Percentiles rank a stretch among this genome's conserved stretches.
Conservation (phyloP, 1,284 basidiomycete species). For the Ceratorhiza oryzae-sativae region DNA sequence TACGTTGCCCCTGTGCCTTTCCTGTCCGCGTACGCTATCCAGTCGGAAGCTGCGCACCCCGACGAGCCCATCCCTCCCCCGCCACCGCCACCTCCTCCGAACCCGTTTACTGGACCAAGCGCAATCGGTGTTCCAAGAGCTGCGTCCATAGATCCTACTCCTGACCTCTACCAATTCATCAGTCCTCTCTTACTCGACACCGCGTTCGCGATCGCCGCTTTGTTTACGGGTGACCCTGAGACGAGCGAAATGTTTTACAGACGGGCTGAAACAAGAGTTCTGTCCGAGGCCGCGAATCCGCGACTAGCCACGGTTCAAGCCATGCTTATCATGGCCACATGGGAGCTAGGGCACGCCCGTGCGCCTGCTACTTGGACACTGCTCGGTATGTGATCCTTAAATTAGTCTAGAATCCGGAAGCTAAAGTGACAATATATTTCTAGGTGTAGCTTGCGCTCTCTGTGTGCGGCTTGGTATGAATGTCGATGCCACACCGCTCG, state of each 20-base stretch:
- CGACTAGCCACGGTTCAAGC: conserved; percentile 29
- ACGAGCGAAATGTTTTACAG: conserved; percentile 13
- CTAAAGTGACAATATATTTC: background rate
- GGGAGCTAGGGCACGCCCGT: conserved; percentile 31
- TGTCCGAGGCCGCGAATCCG: conserved; percentile 24
- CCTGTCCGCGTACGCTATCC: conserved; percentile 35
- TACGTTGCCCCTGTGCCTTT: conserved; percentile 34
- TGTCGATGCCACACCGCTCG: conserved; percentile 32
- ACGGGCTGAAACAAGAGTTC: background rate
- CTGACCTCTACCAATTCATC: conserved; percentile 26
- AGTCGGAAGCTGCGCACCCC: conserved; percentile 16
- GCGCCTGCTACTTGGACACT: conserved; percentile 34
- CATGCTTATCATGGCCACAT: background rate
- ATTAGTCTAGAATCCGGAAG: no score
- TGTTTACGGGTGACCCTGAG: conserved; percentile 18
- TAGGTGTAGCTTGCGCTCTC: conserved; percentile 24
- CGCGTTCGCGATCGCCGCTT: conserved; percentile 21
- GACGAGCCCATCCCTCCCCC: conserved; percentile 31
- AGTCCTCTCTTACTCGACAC: conserved; percentile 27
- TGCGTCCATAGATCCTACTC: background rate
- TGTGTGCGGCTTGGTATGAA: conserved; percentile 33
- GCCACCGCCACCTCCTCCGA: conserved; percentile 15
- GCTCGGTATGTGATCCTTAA: conserved; percentile 1
- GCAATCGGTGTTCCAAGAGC: conserved; percentile 26
- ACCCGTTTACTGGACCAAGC: conserved; percentile 25